Percentiles rank a stretch among this genome's conserved stretches.
Evolutionary conservation across 2,329 filamentous ascomycete genomes (phyloP).

Genomic region (Penicillium sp.): DNA sequence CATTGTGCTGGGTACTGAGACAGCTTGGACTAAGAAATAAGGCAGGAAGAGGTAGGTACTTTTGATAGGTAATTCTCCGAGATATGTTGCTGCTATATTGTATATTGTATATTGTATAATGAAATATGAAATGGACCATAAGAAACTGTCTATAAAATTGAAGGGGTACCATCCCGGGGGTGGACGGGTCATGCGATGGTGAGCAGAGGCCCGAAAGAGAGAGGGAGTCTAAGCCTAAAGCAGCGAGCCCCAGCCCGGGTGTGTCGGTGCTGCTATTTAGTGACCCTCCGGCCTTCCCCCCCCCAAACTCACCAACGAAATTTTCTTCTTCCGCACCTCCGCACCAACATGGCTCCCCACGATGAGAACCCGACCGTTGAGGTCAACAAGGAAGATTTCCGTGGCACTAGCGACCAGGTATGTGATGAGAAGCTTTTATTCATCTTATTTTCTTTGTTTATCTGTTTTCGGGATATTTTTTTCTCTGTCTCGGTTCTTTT

Average conservation of each 20-base stretch:
- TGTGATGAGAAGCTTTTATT: slow-evolving; percentile 36
- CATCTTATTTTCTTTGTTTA: background rate
- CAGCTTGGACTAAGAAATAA: too few species aligned
- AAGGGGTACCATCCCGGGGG: too few species aligned
- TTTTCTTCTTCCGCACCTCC: slow-evolving; percentile 21
- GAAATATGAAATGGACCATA: too few species aligned
- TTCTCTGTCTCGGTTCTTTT: slow-evolving; percentile 15
- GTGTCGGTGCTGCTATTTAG: slow-evolving; percentile 20
- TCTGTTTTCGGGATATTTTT: background rate
- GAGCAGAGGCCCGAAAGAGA: background rate
- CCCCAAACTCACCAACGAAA: slow-evolving; percentile 20
- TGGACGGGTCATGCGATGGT: background rate
- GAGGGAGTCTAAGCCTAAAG: slow-evolving; percentile 26
- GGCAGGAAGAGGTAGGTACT: too few species aligned
- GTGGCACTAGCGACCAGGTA: slow-evolving; percentile 80
- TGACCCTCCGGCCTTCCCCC: slow-evolving; percentile 16
- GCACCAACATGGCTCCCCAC: slow-evolving; percentile 38
- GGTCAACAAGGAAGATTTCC: slow-evolving; percentile 70
- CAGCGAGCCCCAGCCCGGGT: slow-evolving; percentile 17
- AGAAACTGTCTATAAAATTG: too few species aligned
- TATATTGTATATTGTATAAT: too few species aligned
- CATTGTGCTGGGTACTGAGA: too few species aligned
- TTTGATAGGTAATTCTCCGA: too few species aligned
- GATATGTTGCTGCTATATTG: too few species aligned
- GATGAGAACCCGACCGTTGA: slow-evolving; percentile 40